phyloP scores from a whole-genome alignment of 1,284 basidiomycete genomes.

The Sporisorium scitamineum region DNA sequence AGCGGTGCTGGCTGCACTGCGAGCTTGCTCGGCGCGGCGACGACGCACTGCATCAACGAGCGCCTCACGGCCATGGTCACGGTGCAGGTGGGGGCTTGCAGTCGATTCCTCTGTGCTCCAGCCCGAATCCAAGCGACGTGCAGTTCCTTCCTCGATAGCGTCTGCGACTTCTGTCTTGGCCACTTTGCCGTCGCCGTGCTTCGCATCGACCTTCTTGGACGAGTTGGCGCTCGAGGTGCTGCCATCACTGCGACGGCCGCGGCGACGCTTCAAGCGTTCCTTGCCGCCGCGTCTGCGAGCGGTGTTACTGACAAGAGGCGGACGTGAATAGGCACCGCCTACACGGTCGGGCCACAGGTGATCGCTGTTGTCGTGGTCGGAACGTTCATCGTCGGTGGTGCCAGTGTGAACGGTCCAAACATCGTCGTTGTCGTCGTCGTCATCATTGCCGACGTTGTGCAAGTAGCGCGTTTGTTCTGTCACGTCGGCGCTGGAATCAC shows the following conservation, averaged over 20 bases:
- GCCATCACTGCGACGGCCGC: slow-evolving; percentile 31
- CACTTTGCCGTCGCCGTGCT: slow-evolving; percentile 24
- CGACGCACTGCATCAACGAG: slow-evolving; percentile 24
- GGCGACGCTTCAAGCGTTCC: slow-evolving; percentile 29
- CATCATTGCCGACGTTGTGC: slow-evolving; percentile 10
- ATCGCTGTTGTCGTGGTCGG: slow-evolving; percentile 31
- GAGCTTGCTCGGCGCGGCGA: slow-evolving; percentile 12
- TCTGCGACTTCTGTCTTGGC: slow-evolving; percentile 17
- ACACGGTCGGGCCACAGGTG: slow-evolving; percentile 49
- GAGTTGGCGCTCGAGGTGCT: slow-evolving; percentile 22
- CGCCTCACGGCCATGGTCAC: slow-evolving; percentile 8
- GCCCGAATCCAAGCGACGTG: slow-evolving; percentile 30
- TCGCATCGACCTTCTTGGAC: slow-evolving; percentile 4
- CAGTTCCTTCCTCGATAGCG: slow-evolving; percentile 4
- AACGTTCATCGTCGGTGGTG: slow-evolving; percentile 32
- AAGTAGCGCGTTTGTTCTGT: not conserved
- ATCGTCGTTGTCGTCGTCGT: slow-evolving; percentile 33
- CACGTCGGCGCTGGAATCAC: not conserved
- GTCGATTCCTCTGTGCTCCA: slow-evolving; percentile 42
- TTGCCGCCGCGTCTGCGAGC: slow-evolving; percentile 30
- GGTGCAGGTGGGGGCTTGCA: slow-evolving; percentile 3
- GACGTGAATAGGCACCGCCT: slow-evolving; percentile 56
- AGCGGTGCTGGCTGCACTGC: not conserved
- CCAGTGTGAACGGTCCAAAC: slow-evolving; percentile 21
- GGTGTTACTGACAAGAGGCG: slow-evolving; percentile 6